Base-by-base conservation (phyloP, 805 yeast genomes). In the Maudiozyma saulgeensis region DNA sequence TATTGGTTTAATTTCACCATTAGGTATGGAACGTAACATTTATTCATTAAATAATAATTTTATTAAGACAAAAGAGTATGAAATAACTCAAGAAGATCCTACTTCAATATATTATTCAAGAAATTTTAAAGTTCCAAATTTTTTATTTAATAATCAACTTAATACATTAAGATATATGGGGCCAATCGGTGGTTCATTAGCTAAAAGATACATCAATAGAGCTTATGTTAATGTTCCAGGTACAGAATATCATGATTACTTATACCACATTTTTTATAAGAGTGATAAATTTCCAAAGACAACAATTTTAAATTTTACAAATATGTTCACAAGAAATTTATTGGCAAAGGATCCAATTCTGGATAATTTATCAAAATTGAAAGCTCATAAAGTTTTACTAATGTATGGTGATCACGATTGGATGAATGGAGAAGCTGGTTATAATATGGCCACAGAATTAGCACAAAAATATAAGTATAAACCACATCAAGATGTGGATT, bases 341-440 rank as follows among this genome's bases (percentile, higher is more conserved):
- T 70, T 81, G 5, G 84, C 85, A 21, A 76, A 76, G 51, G 76
- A 76, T 61, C 93, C 95, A 1, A 71, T 85, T 49, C 64, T 75
- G 56, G 90, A 84, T 59, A 75, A 81, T 50, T 63, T 81, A 37
- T 57, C 62, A 8, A 55, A 61, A 13, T 63, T 74, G 19, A 57
- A 68, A 6, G 63, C 61, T 2, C 56, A 61, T n/a, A 64, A 69
- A 42, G 68, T 75, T 2, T 61, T 79, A 55, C 51, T 69, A 34
- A 43, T 71, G 45, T 86, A 84, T 62, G 95, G 93, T 0, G 77
- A 81, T 53, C 78, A 72, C 53, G 95, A 86, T 60, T 85, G 86
- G 73, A 85, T 84, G 93, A 75, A 80, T 57, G 64, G 73, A 1
- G 72, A 69, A 40, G 83, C 84, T 0, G 84, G 84, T 1, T 57